Percentiles rank a stretch among this genome's conserved stretches.
Evolutionary conservation across 768 basidiomycete species (phyloP).

Genomic region (Mycena kentingensis): DNA sequence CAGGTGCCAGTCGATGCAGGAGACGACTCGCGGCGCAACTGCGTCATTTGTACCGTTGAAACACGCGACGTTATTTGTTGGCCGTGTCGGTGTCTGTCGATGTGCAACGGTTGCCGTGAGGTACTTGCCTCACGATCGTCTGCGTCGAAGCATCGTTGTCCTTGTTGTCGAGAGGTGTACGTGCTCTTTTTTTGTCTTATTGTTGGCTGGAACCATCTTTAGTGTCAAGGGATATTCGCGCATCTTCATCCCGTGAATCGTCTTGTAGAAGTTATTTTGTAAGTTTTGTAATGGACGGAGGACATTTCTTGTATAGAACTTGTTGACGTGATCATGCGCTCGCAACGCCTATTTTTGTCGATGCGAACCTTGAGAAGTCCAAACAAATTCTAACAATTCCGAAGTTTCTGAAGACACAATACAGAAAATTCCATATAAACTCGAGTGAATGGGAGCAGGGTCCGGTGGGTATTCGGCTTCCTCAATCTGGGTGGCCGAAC

Average conservation of each 20-base stretch:
- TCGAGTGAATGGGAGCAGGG: too few relatives aligned
- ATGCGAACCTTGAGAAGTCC: too few relatives aligned
- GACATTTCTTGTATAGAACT: too few relatives aligned
- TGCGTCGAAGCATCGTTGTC: constrained; percentile 63
- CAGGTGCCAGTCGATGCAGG: constrained; percentile 14
- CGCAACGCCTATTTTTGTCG: too few relatives aligned
- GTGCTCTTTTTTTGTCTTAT: constrained; percentile 21
- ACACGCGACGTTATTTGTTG: constrained; percentile 75
- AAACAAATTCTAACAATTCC: too few relatives aligned
- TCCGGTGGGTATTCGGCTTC: too few relatives aligned
- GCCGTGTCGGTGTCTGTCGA: constrained; percentile 72
- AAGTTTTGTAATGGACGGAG: too few relatives aligned
- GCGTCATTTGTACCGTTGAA: constrained; percentile 75
- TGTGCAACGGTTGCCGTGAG: constrained; percentile 69
- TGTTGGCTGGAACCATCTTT: neutral
- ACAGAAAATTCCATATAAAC: too few relatives aligned
- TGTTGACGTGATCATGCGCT: too few relatives aligned
- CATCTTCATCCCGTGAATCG: constrained; percentile 56
- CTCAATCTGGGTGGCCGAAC: too few relatives aligned
- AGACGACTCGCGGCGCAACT: constrained; percentile 37
- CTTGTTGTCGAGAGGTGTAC: constrained; percentile 62
- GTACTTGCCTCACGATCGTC: constrained; percentile 56
- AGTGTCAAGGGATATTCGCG: constrained; percentile 63
- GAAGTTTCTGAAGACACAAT: too few relatives aligned
- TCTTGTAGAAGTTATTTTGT: neutral